A percentile compares a stretch with the other conserved stretches of the same genome.
phyloP scores from a whole-genome alignment of 495 filamentous ascomycete genomes.

The Jackrogersella minutella region DNA sequence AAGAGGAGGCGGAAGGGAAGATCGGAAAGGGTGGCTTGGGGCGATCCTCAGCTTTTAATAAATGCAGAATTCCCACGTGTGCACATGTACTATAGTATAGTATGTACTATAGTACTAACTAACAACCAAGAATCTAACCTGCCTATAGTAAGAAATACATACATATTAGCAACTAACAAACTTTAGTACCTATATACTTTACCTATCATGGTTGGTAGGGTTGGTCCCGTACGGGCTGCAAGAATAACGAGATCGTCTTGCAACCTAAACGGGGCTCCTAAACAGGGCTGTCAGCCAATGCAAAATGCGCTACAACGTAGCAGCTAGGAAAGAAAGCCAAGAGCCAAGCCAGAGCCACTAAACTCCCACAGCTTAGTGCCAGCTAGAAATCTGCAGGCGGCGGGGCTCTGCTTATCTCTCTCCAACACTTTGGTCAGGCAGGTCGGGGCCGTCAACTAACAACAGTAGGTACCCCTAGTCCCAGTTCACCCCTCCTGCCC shows the following conservation, averaged over 20 bases:
- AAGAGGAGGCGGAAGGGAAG: not conserved
- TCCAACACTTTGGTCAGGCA: constrained; percentile 24
- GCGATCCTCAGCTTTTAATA: constrained; percentile 33
- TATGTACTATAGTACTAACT: too few species aligned
- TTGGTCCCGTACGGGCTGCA: too few species aligned
- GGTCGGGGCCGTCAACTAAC: not conserved
- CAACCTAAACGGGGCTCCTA: too few species aligned
- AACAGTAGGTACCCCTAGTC: too few species aligned
- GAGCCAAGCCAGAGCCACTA: too few species aligned
- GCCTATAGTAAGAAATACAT: not conserved
- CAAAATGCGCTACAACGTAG: constrained; percentile 25
- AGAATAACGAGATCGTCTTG: constrained; percentile 29
- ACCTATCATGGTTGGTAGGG: too few species aligned
- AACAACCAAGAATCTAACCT: constrained; percentile 5
- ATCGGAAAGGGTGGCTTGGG: constrained; percentile 7
- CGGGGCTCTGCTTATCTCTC: constrained; percentile 34
- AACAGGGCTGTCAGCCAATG: constrained; percentile 21
- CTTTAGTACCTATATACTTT: too few species aligned
- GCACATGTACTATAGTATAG: too few species aligned
- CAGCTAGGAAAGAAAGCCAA: too few species aligned
- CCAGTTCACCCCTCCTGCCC: too few species aligned
- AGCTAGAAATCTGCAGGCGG: not conserved
- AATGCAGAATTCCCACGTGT: constrained; percentile 14
- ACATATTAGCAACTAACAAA: too few species aligned
- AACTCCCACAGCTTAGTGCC: not conserved